Base-by-base conservation (phyloP, 2,329 filamentous ascomycete genomes). In the Claviceps fusiformis region DNA sequence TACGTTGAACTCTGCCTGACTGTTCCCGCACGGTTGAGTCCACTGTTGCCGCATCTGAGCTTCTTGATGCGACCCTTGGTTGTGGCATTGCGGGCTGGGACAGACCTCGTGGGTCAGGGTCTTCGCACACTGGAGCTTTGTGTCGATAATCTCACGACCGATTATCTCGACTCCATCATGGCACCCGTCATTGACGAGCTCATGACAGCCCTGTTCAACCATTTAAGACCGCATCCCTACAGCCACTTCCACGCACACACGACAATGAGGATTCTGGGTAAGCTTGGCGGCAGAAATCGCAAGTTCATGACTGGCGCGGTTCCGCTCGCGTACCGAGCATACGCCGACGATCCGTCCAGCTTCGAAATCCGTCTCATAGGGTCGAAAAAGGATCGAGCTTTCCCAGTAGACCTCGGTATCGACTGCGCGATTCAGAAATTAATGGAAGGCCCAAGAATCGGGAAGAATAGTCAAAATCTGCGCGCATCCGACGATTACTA, bases 101-200 rank as follows among this genome's bases (percentile, higher is more conserved):
- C 88, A 1, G 93, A 99, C 60, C 79, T 99, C 44, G 92, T 98
- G 19, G 91, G 91, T 0, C 95, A 98, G 68, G 93, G 93, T 0
- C 75, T 99, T 7, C 79, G 95, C 33, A 99, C 93, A 0, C 74
- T 99, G 5, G 93, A 99, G 65, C 80, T 99, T 2, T 99, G 93
- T 64, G 93, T 99, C 19, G 93, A 99, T 60, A 99, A 99, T 62
- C 78, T 99, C 0, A 98, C 95, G 0, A 92, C 93, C 0, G 93
- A 98, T 64, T 99, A 98, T 65, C 75, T 99, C 15, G 93, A 99
- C 63, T 95, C 93, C 0, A 97, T 99, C 63, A 98, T 98, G 92
- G 89, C 92, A 2, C 95, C 93, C 0, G 95, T 97, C 31, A 97
- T 99, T 69, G 92, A 98, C 63, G 93, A 99, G 66, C 76, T 99